Conservation (phyloP, 768 basidiomycete species). For the Amanita rubescens region DNA sequence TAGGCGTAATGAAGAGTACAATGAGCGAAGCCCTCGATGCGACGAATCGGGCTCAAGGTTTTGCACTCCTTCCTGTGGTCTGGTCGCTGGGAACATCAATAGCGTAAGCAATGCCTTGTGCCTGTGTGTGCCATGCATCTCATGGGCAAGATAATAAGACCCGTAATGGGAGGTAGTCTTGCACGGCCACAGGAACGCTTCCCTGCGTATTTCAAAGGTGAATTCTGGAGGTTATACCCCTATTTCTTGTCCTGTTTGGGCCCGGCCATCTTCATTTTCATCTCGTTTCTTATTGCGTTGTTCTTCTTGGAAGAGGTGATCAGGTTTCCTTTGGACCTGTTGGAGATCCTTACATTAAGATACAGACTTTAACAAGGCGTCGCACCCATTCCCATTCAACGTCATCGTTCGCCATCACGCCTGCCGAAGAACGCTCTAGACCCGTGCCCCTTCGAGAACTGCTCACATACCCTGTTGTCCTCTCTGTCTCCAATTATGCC, state of each 20-base stretch:
- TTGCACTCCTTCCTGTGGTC: conserved; percentile 33
- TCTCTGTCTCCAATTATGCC: conserved; percentile 66
- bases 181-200: conserved; percentile 63
- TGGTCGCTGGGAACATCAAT: conserved; percentile 19
- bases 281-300: conserved; percentile 26
- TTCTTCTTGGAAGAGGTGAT: conserved; percentile 39
- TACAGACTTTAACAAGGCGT: neutral
- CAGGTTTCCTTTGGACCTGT: neutral
- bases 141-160: conserved; percentile 27
- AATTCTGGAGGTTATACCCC: conserved; percentile 60
- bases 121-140: conserved; percentile 11
- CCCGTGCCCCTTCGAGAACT: conserved; percentile 37
- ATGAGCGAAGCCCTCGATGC: conserved; percentile 61
- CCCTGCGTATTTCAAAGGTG: conserved; percentile 43
- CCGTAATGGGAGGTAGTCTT: conserved; percentile 60
- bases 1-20: conserved; percentile 66
- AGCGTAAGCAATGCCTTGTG: too few relatives aligned
- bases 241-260: conserved; percentile 67
- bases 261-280: conserved; percentile 26
- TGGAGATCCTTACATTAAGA: neutral
- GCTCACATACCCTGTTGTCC: conserved; percentile 47
- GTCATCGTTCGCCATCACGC: neutral
- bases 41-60: conserved; percentile 44
- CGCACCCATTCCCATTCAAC: neutral
- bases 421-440: conserved; percentile 4